Evolutionary conservation across 345 rosid species (phyloP).

Genomic region (Heritiera fomes): DNA sequence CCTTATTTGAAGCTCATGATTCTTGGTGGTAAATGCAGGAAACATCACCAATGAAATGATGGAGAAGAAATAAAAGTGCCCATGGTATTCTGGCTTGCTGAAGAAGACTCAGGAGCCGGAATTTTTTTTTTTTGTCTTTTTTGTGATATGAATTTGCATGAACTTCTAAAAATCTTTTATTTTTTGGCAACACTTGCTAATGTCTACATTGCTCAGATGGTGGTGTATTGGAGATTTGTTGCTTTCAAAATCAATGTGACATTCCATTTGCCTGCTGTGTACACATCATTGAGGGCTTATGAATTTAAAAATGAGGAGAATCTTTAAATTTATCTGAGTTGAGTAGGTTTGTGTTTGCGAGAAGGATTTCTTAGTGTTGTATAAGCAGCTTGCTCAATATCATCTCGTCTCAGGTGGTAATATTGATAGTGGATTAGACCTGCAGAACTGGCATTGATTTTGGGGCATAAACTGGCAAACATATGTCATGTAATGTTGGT

Average conservation of each 20-base stretch:
- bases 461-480: no score
- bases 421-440: no score
- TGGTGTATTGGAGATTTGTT: conserved; percentile 16
- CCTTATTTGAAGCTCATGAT: not conserved
- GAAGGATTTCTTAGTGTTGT: not conserved
- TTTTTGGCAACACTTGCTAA: not conserved
- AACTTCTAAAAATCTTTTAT: not conserved
- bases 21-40: conserved; percentile 4
- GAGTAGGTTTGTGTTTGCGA: not conserved
- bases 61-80: conserved; percentile 22
- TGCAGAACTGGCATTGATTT: no score
- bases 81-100: conserved; percentile 9
- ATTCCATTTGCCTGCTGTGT: not conserved
- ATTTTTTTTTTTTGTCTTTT: not conserved
- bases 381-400: not conserved
- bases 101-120: conserved; percentile 2
- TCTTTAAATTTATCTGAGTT: not conserved
- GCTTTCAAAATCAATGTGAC: not conserved
- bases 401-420: no score
- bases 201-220: not conserved
- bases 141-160: conserved; percentile 8
- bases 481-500: no score
- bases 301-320: not conserved
- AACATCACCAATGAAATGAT: not conserved
- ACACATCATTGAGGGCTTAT: not conserved